Percentiles rank a stretch among this genome's conserved stretches.
phyloP scores from a whole-genome alignment of 2,329 filamentous ascomycete genomes.

The Dothideomycetidae sp. region DNA sequence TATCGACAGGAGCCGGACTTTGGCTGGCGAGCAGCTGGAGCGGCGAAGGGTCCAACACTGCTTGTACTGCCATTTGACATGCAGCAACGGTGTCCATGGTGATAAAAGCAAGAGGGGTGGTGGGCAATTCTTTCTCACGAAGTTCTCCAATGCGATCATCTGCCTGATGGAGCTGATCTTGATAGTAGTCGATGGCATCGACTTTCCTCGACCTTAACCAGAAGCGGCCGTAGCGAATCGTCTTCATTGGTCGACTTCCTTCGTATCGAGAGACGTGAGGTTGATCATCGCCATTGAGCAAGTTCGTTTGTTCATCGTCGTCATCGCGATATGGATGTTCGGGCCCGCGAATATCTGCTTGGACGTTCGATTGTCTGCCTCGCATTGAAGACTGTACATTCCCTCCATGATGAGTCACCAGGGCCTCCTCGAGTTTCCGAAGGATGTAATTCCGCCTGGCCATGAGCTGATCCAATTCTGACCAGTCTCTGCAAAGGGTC shows the following conservation, averaged over 20 bases:
- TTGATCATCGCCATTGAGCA: constrained; percentile 38
- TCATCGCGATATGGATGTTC: constrained; percentile 17
- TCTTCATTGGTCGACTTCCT: constrained; percentile 48
- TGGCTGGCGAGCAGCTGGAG: constrained; percentile 71
- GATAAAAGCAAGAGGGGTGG: constrained; percentile 81
- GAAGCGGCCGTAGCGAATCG: constrained; percentile 66
- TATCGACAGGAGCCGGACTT: constrained; percentile 76
- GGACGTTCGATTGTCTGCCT: background rate
- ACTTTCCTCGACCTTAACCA: constrained; percentile 56
- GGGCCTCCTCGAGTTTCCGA: constrained; percentile 65
- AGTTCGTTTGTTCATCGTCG: constrained; percentile 43
- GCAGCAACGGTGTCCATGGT: constrained; percentile 94
- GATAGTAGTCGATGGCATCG: constrained; percentile 89
- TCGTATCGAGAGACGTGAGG: constrained; percentile 30
- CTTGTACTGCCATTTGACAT: constrained; percentile 89
- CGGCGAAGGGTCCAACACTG: constrained; percentile 79
- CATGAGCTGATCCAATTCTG: constrained; percentile 61
- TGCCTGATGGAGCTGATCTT: constrained; percentile 64
- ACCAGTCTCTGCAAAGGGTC: constrained; percentile 77
- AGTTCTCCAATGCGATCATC: constrained; percentile 61
- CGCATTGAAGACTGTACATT: constrained; percentile 15
- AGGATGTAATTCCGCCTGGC: constrained; percentile 50
- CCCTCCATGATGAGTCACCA: constrained; percentile 28
- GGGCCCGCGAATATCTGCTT: background rate
- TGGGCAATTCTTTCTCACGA: constrained; percentile 58